Evolutionary conservation across 768 basidiomycete species (phyloP).

Genomic region (Rhizopogon roseolus): DNA sequence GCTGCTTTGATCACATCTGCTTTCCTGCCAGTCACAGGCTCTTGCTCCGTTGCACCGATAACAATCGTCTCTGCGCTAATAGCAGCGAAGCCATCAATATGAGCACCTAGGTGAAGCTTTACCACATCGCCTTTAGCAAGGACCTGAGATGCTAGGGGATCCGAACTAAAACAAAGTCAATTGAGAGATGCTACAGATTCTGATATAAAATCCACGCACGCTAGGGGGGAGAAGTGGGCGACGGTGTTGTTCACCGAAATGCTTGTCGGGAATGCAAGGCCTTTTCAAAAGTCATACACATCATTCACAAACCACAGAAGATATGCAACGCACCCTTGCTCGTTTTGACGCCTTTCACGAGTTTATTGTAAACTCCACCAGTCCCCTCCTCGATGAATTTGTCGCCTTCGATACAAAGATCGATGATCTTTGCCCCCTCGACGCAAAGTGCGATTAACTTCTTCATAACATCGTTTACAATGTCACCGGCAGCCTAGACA

Average conservation of each 20-base stretch:
- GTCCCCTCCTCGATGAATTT: slow-evolving; percentile 87
- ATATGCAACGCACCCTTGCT: slow-evolving; percentile 61
- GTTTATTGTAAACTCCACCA: slow-evolving; percentile 83
- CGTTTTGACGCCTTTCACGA: slow-evolving; percentile 83
- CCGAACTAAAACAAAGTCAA: slow-evolving; percentile 47
- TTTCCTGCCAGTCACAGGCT: slow-evolving; percentile 77
- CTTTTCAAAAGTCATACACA: slow-evolving; percentile 31
- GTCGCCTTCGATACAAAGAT: slow-evolving; percentile 92
- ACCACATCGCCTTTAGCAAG: slow-evolving; percentile 89
- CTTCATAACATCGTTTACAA: slow-evolving; percentile 80
- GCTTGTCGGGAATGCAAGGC: slow-evolving; percentile 91
- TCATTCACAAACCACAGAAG: not conserved
- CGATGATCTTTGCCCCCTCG: slow-evolving; percentile 84
- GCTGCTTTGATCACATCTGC: slow-evolving; percentile 95
- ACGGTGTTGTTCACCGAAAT: slow-evolving; percentile 95
- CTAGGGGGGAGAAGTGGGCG: slow-evolving; percentile 94
- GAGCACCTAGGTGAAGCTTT: slow-evolving; percentile 93
- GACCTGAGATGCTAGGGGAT: slow-evolving; percentile 60
- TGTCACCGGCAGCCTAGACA: slow-evolving; percentile 80
- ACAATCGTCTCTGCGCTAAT: slow-evolving; percentile 92
- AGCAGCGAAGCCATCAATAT: slow-evolving; percentile 96
- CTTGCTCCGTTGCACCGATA: slow-evolving; percentile 68
- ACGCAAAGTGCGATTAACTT: slow-evolving; percentile 72
- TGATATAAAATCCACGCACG: slow-evolving; percentile 43
- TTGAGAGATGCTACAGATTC: not conserved